Conservation (phyloP, 208 protist genomes). For the Leptomonas seymouri region DNA sequence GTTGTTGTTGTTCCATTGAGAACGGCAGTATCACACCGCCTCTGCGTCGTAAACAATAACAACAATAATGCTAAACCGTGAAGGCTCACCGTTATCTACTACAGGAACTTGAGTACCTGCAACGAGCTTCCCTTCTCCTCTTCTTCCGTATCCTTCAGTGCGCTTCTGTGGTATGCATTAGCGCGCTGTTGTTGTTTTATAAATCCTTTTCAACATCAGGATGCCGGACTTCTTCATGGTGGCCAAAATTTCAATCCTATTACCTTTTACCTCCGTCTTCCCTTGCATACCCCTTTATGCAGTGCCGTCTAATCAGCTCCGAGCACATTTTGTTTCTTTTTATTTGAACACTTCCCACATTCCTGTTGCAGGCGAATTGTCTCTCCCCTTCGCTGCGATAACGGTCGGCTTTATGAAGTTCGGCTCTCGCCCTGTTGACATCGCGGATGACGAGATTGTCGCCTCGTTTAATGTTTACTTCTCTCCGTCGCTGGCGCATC, state of each 20-base stretch:
- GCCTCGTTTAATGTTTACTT: slow-evolving; percentile 80
- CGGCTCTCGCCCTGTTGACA: slow-evolving; percentile 21
- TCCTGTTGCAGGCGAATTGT: background rate
- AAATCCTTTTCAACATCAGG: too few species aligned
- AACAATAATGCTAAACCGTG: too few species aligned
- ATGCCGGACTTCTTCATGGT: too few species aligned
- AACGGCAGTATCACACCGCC: too few species aligned
- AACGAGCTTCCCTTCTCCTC: too few species aligned
- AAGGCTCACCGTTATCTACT: too few species aligned
- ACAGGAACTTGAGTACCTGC: too few species aligned
- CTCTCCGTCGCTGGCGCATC: slow-evolving; percentile 51
- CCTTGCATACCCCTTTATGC: background rate
- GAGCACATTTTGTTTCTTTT: background rate
- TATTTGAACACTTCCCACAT: background rate
- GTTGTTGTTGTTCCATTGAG: too few species aligned
- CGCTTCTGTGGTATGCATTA: too few species aligned
- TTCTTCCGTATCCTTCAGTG: too few species aligned
- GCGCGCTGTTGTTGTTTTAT: too few species aligned
- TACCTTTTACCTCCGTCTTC: background rate
- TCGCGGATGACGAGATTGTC: slow-evolving; percentile 75
- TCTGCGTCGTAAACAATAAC: too few species aligned
- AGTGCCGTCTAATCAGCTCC: background rate
- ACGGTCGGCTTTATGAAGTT: slow-evolving; percentile 19
- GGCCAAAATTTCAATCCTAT: background rate
- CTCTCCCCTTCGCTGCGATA: background rate